Percentiles rank a stretch among this genome's conserved stretches.
phyloP scores from a whole-genome alignment of 306 rosid species.

The Purshia tridentata region DNA sequence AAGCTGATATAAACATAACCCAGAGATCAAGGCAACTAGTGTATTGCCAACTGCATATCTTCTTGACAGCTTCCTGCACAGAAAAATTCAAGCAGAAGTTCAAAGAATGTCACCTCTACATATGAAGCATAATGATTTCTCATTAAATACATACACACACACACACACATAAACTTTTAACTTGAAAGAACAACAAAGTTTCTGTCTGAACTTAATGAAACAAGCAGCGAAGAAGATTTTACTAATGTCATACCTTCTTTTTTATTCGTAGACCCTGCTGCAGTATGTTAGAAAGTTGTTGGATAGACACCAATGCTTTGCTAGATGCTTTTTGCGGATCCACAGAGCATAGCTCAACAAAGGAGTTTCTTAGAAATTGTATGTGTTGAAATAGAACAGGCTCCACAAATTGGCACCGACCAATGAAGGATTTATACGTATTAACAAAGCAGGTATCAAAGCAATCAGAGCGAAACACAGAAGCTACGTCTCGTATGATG shows the following conservation, averaged over 20 bases:
- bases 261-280: slow-evolving; percentile 68
- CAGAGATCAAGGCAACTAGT: slow-evolving; percentile 81
- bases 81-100: slow-evolving; percentile 29
- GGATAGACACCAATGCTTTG: slow-evolving; percentile 55
- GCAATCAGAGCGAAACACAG: slow-evolving; percentile 49
- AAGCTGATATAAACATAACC: slow-evolving; percentile 61
- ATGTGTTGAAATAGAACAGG: slow-evolving; percentile 48
- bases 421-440: slow-evolving; percentile 64
- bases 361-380: slow-evolving; percentile 64
- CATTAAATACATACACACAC: not conserved
- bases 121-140: not conserved
- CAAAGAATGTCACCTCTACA: slow-evolving; percentile 15
- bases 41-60: slow-evolving; percentile 75
- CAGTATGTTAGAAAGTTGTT: slow-evolving; percentile 64
- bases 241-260: slow-evolving; percentile 48
- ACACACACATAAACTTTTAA: not conserved
- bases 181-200: slow-evolving; percentile 6
- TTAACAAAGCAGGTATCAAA: slow-evolving; percentile 78
- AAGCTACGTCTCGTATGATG: slow-evolving; percentile 61
- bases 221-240: slow-evolving; percentile 10
- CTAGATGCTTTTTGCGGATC: slow-evolving; percentile 72
- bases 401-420: slow-evolving; percentile 63
- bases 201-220: slow-evolving; percentile 14
- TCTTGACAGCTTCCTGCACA: slow-evolving; percentile 77
- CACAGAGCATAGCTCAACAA: slow-evolving; percentile 74